Base-by-base conservation (phyloP, 2,329 filamentous ascomycete genomes). In the Sclerotinia subarctica region DNA sequence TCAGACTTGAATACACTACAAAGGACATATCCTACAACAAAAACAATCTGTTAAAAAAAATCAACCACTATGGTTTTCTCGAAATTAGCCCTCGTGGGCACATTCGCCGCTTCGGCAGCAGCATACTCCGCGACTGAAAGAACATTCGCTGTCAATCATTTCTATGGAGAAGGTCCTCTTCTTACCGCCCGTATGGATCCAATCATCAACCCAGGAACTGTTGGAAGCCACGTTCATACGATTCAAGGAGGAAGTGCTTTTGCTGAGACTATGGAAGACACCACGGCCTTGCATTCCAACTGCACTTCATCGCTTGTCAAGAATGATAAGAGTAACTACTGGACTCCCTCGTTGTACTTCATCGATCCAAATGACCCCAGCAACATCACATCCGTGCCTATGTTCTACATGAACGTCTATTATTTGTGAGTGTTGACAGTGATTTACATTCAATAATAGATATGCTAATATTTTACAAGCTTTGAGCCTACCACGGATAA, bases 301-400 rank as follows among this genome's bases (percentile, higher is more conserved):
- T 97, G 93, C 80, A 95, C 92, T 1, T 94, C 92, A 15, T 96
- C 93, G 77, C 86, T 85, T 67, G 90, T 96, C 53, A 87, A 82
- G 49, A 84, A 94, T 80, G 93, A 97, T 80, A 90, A 88, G 80
- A 96, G 92, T n/a, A 88, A 88, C 44, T 97, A 97, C 81, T 97
- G 93, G 92, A 87, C 88, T 64, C 93, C 93, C 0, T 80, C 86
- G 2, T 77, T 96, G 71, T 94, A 94, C 81, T 97, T 96, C 78
- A 79, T 88, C 76, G 86, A 93, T 75, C 76, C 77, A 6, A 75
- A 80, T 17, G 90, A 91, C 73, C 86, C 90, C 68, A 82, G 87
- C 67, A 87, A 64, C 26, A 89, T 87, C 63, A 86, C 77, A 79
- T 89, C 70, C 10, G 76, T 77, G 17, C 70, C 44, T 83, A 84